Evolutionary conservation across 139 green algal species (phyloP).

Genomic region (Zygnema circumcarinatum): DNA sequence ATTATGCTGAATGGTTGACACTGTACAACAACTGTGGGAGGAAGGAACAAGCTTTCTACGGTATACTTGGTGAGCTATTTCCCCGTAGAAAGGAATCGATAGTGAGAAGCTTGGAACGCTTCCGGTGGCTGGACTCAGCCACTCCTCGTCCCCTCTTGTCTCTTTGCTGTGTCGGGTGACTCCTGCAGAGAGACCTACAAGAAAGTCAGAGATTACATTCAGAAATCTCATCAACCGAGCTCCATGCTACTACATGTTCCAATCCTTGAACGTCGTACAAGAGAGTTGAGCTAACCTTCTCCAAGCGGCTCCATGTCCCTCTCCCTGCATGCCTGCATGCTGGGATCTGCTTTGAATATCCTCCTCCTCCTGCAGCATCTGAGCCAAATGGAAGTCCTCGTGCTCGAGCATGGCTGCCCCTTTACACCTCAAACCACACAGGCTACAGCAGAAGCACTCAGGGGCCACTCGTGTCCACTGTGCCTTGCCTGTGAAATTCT

Average conservation of each 20-base stretch:
- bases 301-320: too few relatives aligned
- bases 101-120: not conserved
- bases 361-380: conserved; percentile 47
- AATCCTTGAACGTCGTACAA: too few relatives aligned
- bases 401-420: conserved; percentile 52
- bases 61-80: not conserved
- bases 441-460: not conserved
- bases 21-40: not conserved
- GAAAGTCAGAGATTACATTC: too few relatives aligned
- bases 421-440: conserved; percentile 33
- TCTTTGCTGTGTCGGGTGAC: too few relatives aligned
- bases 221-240: too few relatives aligned
- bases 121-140: not conserved
- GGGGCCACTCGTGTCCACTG: too few relatives aligned
- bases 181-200: too few relatives aligned
- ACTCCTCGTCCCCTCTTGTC: not conserved
- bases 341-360: not conserved
- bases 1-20: not conserved
- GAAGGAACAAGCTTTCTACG: not conserved
- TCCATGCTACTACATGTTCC: too few relatives aligned
- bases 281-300: too few relatives aligned
- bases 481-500: too few relatives aligned
- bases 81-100: not conserved
- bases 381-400: conserved; percentile 54
- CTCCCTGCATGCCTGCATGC: too few relatives aligned